A percentile compares a stretch with the other conserved stretches of the same genome.
Evolutionary conservation across 768 basidiomycete genomes (phyloP).

Genomic region (Filobasidium floriforme): DNA sequence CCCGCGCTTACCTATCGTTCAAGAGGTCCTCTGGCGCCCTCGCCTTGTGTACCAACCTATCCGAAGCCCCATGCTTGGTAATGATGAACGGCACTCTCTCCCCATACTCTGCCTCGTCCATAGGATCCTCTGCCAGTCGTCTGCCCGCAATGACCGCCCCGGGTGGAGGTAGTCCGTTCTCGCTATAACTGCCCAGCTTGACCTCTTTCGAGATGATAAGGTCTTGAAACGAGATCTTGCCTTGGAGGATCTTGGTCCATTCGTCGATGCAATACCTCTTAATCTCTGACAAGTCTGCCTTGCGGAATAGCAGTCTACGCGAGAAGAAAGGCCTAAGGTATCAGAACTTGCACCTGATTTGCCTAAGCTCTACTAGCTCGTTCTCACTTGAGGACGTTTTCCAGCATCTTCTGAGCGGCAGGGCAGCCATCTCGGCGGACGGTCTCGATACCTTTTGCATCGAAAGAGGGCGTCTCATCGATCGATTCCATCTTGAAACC

Average conservation of each 20-base stretch:
- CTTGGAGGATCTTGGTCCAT: conserved; percentile 76
- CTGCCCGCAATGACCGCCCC: conserved; percentile 79
- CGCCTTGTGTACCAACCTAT: conserved; percentile 66
- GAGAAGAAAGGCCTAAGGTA: conserved; percentile 13
- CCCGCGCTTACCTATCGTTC: conserved; percentile 53
- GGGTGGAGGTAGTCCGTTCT: conserved; percentile 78
- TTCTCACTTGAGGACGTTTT: conserved; percentile 73
- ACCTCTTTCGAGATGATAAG: conserved; percentile 94
- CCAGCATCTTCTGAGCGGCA: conserved; percentile 87
- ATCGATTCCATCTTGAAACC: conserved; percentile 88
- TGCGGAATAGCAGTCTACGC: conserved; percentile 74
- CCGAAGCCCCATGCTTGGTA: conserved; percentile 53
- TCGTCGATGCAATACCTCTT: conserved; percentile 78
- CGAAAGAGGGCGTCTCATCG: conserved; percentile 72
- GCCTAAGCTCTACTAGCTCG: background rate
- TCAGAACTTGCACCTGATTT: background rate
- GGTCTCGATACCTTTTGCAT: conserved; percentile 97
- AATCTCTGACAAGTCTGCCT: conserved; percentile 77
- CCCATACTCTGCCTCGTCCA: conserved; percentile 80
- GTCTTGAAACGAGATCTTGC: conserved; percentile 76
- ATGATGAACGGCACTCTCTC: conserved; percentile 92
- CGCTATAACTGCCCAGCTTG: conserved; percentile 85
- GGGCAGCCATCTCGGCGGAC: conserved; percentile 84
- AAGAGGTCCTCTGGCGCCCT: conserved; percentile 65
- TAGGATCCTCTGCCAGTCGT: conserved; percentile 63